These are phyloP conservation scores for Pythium folliculosum DNA, from an alignment of 352 stramenopile species.

Conservation along the genomic window DNA sequence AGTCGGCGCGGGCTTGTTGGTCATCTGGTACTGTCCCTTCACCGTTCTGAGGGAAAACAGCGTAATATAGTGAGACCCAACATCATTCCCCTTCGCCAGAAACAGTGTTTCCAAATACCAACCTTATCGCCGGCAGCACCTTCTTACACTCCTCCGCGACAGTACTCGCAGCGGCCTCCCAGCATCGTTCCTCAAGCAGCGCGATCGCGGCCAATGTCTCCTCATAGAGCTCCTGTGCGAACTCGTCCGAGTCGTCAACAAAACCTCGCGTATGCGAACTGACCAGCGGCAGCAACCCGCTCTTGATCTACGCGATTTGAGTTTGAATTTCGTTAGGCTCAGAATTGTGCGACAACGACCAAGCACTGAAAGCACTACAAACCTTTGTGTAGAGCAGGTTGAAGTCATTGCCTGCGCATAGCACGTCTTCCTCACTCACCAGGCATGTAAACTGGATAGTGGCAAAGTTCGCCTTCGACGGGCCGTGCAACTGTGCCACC, in stretches of 20 bases:
- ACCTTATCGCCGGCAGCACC: slow-evolving; percentile 80
- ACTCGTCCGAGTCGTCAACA: slow-evolving; percentile 43
- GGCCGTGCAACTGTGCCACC: slow-evolving; percentile 44
- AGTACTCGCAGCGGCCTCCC: slow-evolving; percentile 54
- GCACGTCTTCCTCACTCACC: slow-evolving; percentile 59
- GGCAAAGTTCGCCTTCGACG: slow-evolving; percentile 51
- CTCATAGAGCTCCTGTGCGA: slow-evolving; percentile 42
- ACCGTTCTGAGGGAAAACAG: slow-evolving; percentile 46
- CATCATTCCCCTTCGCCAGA: not conserved
- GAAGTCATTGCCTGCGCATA: slow-evolving; percentile 76
- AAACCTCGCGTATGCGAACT: slow-evolving; percentile 38
- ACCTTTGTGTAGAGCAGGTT: slow-evolving; percentile 62
- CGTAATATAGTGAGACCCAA: no score
- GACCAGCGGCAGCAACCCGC: slow-evolving; percentile 45
- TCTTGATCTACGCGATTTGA: slow-evolving; percentile 41
- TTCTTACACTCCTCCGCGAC: slow-evolving; percentile 87
- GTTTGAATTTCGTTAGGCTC: no score
- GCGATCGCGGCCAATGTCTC: slow-evolving; percentile 43
- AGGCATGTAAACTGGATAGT: slow-evolving; percentile 48
- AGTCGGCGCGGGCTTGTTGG: slow-evolving; percentile 80
- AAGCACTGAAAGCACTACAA: no score
- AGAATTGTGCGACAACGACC: no score
- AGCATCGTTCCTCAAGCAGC: slow-evolving; percentile 60
- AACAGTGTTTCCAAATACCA: not conserved
- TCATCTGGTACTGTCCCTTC: slow-evolving; percentile 91